A percentile compares a stretch with the other conserved stretches of the same genome.
phyloP scores from a whole-genome alignment of 2,329 filamentous ascomycete species.

The Aspergillus sp. region DNA sequence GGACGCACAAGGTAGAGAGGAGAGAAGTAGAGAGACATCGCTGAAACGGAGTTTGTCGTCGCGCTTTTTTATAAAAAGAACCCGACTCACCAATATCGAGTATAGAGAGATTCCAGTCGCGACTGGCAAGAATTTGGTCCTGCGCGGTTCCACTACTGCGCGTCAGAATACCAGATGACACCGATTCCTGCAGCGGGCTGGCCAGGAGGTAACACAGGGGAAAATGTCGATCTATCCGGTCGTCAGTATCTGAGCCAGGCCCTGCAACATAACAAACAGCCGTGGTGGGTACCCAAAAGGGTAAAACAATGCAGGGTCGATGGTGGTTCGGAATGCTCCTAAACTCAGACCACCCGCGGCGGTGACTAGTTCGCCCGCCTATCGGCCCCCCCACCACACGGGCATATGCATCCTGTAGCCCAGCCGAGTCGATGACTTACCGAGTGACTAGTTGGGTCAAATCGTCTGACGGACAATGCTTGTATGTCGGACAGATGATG shows the following conservation, averaged over 20 bases:
- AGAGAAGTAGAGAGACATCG: not conserved
- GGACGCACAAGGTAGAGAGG: not conserved
- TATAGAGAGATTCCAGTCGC: slow-evolving; percentile 16
- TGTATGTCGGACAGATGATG: slow-evolving; percentile 3
- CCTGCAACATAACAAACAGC: slow-evolving; percentile 13
- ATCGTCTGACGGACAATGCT: slow-evolving; percentile 9
- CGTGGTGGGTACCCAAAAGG: slow-evolving; percentile 4
- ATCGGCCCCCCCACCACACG: not conserved
- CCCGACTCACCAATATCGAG: slow-evolving; percentile 13
- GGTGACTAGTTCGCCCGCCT: not conserved
- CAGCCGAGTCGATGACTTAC: slow-evolving; percentile 9
- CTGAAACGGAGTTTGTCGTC: not conserved
- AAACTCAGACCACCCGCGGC: not conserved
- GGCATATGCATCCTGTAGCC: slow-evolving; percentile 2
- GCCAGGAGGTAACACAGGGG: slow-evolving; percentile 10
- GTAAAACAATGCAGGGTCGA: slow-evolving; percentile 22
- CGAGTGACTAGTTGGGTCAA: slow-evolving; percentile 2
- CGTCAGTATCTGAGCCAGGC: slow-evolving; percentile 9
- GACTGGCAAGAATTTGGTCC: slow-evolving; percentile 15
- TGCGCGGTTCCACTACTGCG: slow-evolving; percentile 10
- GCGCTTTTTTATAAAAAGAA: slow-evolving; percentile 1
- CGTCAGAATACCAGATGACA: slow-evolving; percentile 13
- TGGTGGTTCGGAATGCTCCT: slow-evolving; percentile 17
- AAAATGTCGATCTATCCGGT: slow-evolving; percentile 17
- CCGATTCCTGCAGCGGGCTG: slow-evolving; percentile 8